Evolutionary conservation across 805 yeast genomes (phyloP).

Genomic region (Schizosaccharomyces osmophilus): DNA sequence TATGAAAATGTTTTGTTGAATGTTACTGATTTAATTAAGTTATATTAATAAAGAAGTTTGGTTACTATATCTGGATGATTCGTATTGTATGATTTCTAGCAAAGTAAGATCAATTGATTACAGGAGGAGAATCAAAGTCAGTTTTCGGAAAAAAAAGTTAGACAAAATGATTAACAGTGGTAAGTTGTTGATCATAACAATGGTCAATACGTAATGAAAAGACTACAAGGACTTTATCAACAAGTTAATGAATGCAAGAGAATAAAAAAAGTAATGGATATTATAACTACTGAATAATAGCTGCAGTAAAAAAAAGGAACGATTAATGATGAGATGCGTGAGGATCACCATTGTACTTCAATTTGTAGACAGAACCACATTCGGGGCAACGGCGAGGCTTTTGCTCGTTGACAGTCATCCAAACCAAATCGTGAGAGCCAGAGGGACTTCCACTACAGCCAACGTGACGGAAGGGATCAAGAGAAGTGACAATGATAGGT

Average conservation of each 20-base stretch:
- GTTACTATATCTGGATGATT: too few relatives aligned
- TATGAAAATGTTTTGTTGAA: too few relatives aligned
- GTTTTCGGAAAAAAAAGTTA: too few relatives aligned
- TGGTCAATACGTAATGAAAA: too few relatives aligned
- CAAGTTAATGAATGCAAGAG: neutral
- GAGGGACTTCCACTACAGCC: constrained; percentile 96
- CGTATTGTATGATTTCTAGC: too few relatives aligned
- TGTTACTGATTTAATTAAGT: too few relatives aligned
- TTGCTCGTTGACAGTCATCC: neutral
- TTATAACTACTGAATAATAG: neutral
- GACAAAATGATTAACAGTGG: too few relatives aligned
- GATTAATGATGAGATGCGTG: neutral
- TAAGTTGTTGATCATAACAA: too few relatives aligned
- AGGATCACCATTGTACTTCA: constrained; percentile 48
- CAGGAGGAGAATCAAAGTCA: too few relatives aligned
- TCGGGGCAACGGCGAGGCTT: neutral
- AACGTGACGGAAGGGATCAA: constrained; percentile 64
- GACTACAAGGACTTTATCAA: too few relatives aligned
- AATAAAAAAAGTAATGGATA: neutral
- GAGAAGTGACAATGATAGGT: constrained; percentile 75
- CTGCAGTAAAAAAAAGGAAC: neutral
- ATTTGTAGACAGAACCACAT: constrained; percentile 75
- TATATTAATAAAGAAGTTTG: too few relatives aligned
- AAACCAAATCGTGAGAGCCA: constrained; percentile 70
- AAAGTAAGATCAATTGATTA: too few relatives aligned